Percentiles rank a stretch among this genome's conserved stretches.
Conservation (phyloP, 2,329 filamentous ascomycete species). For the Monosporascus sp. region DNA sequence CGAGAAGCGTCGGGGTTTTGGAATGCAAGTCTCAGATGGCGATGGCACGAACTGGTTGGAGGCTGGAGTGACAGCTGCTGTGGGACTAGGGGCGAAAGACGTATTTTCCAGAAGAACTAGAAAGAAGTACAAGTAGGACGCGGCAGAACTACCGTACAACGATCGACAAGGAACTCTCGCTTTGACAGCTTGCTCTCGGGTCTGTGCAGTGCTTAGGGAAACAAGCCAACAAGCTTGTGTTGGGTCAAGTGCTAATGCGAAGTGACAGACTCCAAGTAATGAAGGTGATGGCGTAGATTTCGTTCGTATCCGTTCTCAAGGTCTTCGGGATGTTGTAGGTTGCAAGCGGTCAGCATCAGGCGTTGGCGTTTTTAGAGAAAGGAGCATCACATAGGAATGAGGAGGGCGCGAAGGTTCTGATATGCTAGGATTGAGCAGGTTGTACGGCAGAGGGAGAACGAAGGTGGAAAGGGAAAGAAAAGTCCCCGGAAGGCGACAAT, state of each 20-base stretch:
- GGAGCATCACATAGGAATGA: too few species aligned
- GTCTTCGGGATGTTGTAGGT: too few species aligned
- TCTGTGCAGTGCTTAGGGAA: neutral
- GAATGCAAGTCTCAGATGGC: conserved; percentile 20
- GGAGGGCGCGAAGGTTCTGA: too few species aligned
- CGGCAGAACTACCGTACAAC: neutral
- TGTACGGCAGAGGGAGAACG: too few species aligned
- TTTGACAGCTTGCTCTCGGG: neutral
- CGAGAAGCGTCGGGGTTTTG: conserved; percentile 12
- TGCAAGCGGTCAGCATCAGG: too few species aligned
- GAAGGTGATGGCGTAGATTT: too few species aligned
- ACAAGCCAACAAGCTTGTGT: neutral
- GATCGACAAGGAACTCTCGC: neutral
- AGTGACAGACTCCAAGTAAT: neutral
- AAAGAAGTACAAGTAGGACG: neutral
- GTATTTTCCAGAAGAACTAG: neutral
- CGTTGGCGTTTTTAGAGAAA: too few species aligned
- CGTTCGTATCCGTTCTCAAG: too few species aligned
- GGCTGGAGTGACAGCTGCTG: neutral
- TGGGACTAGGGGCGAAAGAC: conserved; percentile 1
- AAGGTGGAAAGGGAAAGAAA: too few species aligned
- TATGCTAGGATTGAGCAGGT: too few species aligned
- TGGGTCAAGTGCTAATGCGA: neutral
- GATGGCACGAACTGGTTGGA: conserved; percentile 4
- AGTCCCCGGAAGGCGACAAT: too few species aligned